Evolutionary conservation across 495 filamentous ascomycete genomes (phyloP).

Genomic region (Penicillium arizonense): DNA sequence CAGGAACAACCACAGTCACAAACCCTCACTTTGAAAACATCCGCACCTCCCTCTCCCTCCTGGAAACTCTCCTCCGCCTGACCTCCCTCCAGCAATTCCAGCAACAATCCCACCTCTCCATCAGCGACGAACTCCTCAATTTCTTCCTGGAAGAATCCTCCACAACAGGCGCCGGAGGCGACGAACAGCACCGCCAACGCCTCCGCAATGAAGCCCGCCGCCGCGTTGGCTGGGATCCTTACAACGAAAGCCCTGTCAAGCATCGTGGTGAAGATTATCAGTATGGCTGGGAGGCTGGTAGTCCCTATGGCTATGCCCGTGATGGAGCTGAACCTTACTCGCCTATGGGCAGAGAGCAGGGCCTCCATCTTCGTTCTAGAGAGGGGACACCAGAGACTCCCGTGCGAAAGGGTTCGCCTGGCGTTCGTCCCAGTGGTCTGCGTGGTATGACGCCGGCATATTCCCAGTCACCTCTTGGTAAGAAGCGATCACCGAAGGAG

Average conservation of each 20-base stretch:
- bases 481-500: constrained; percentile 15
- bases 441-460: constrained; percentile 28
- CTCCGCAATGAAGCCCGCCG: constrained; percentile 70
- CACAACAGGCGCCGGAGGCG: constrained; percentile 68
- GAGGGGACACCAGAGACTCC: constrained; percentile 43
- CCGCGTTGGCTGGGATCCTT: constrained; percentile 89
- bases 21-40: constrained; percentile 52
- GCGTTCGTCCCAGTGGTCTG: constrained; percentile 19
- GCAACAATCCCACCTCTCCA: constrained; percentile 86
- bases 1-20: constrained; percentile 36
- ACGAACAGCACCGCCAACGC: constrained; percentile 66
- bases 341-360: constrained; percentile 26
- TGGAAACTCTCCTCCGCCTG: constrained; percentile 91
- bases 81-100: constrained; percentile 95
- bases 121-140: constrained; percentile 90
- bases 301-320: constrained; percentile 21
- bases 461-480: constrained; percentile 31
- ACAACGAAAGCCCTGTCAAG: constrained; percentile 69
- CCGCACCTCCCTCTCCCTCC: constrained; percentile 82
- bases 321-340: constrained; percentile 31
- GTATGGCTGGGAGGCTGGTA: constrained; percentile 33
- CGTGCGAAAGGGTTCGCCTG: constrained; percentile 18
- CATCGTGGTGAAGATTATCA: constrained; percentile 62
- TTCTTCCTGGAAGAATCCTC: constrained; percentile 89
- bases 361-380: constrained; percentile 36